phyloP scores from a whole-genome alignment of 441 rosid genomes.

The Erodium chrysanthum region DNA sequence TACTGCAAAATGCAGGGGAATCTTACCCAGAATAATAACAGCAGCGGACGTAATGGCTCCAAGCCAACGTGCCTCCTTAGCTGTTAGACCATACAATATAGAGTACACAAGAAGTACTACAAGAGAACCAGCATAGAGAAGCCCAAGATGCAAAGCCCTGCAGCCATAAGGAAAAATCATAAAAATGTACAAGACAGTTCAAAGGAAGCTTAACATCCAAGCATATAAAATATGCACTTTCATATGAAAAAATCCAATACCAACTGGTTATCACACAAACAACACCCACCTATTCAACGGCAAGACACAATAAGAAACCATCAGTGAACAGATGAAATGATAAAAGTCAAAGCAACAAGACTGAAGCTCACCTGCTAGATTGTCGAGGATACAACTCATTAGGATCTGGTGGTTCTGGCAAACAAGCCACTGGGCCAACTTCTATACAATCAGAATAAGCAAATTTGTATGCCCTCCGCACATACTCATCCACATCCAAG shows the following conservation, averaged over 20 bases:
- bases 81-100: constrained; percentile 84
- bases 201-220: constrained; percentile 14
- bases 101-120: constrained; percentile 88
- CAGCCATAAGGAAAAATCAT: constrained; percentile 22
- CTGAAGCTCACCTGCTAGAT: constrained; percentile 60
- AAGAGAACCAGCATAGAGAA: constrained; percentile 82
- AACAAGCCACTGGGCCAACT: constrained; percentile 84
- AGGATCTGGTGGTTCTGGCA: constrained; percentile 95
- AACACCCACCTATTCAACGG: constrained; percentile 3
- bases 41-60: constrained; percentile 97
- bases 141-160: constrained; percentile 98
- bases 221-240: constrained; percentile 3
- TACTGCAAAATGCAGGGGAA: constrained; percentile 9
- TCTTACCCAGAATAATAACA: constrained; percentile 81
- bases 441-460: constrained; percentile 97
- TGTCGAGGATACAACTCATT: constrained; percentile 91
- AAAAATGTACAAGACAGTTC: constrained; percentile 8
- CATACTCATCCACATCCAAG: constrained; percentile 98
- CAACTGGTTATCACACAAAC: neutral
- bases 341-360: constrained; percentile 17
- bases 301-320: constrained; percentile 2
- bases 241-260: neutral
- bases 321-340: constrained; percentile 7
- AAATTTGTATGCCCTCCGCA: constrained; percentile 90
- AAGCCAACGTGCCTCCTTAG: constrained; percentile 93